Percentiles rank a stretch among this genome's conserved stretches.
These are phyloP conservation scores for Limonomyces culmigenus DNA, from an alignment of 1,284 basidiomycete species.

Conservation along the genomic window DNA sequence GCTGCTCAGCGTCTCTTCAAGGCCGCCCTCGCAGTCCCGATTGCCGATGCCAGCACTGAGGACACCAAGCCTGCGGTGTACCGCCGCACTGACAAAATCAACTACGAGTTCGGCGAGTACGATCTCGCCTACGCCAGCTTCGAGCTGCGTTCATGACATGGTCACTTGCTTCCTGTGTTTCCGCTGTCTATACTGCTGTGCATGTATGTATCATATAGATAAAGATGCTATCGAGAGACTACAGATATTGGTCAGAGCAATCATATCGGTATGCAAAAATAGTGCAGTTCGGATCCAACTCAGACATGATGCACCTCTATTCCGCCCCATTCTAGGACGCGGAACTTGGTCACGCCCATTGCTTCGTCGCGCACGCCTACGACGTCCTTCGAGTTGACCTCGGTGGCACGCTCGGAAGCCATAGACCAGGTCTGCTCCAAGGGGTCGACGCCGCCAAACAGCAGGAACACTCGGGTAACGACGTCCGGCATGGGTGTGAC, in stretches of 20 bases:
- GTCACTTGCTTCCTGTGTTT: background rate
- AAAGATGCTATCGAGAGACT: too few relatives aligned
- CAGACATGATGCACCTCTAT: too few relatives aligned
- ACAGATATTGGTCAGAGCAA: too few relatives aligned
- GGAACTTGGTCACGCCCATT: too few relatives aligned
- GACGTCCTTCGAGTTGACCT: too few relatives aligned
- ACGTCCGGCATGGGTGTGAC: slow-evolving; percentile 23
- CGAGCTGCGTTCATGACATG: slow-evolving; percentile 25
- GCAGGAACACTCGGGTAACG: slow-evolving; percentile 26
- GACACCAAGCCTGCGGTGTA: slow-evolving; percentile 18
- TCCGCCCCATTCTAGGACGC: too few relatives aligned
- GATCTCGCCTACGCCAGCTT: slow-evolving; percentile 89
- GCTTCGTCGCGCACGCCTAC: too few relatives aligned
- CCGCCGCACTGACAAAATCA: slow-evolving; percentile 86
- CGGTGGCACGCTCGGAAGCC: slow-evolving; percentile 7
- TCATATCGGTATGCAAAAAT: too few relatives aligned
- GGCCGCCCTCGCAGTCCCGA: slow-evolving; percentile 25
- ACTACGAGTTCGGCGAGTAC: slow-evolving; percentile 95
- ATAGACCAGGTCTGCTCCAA: slow-evolving; percentile 10
- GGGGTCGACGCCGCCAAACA: slow-evolving; percentile 21
- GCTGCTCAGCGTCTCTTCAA: slow-evolving; percentile 56
- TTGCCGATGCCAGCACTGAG: slow-evolving; percentile 2
- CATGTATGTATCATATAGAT: too few relatives aligned
- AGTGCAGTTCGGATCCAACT: too few relatives aligned
- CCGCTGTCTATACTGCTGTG: too few relatives aligned